Percentiles rank a stretch among this genome's conserved stretches.
phyloP scores from a whole-genome alignment of 768 basidiomycete genomes.

The Lactarius vividus region DNA sequence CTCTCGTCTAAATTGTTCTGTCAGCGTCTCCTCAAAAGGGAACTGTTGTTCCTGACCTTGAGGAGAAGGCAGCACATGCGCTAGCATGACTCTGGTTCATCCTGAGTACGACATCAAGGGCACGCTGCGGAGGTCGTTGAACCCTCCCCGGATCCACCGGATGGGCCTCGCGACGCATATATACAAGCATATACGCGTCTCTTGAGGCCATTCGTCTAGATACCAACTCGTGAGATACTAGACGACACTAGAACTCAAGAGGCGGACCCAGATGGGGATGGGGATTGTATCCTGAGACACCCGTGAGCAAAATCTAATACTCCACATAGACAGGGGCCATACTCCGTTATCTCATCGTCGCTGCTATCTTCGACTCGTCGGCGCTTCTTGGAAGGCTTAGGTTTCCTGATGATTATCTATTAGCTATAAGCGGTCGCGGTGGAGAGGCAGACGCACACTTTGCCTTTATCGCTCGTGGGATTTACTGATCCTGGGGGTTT shows the following conservation, averaged over 20 bases:
- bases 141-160: slow-evolving; percentile 15
- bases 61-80: slow-evolving; percentile 48
- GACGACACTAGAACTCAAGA: neutral
- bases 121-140: slow-evolving; percentile 53
- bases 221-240: neutral
- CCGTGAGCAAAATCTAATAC: slow-evolving; percentile 5
- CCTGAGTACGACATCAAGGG: slow-evolving; percentile 48
- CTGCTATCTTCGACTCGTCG: slow-evolving; percentile 53
- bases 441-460: slow-evolving; percentile 19
- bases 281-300: slow-evolving; percentile 18
- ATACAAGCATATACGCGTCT: slow-evolving; percentile 96
- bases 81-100: slow-evolving; percentile 57
- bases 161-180: slow-evolving; percentile 44
- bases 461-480: slow-evolving; percentile 33
- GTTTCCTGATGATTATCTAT: slow-evolving; percentile 16
- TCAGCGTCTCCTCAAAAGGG: slow-evolving; percentile 4
- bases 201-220: slow-evolving; percentile 56
- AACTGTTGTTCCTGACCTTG: slow-evolving; percentile 40
- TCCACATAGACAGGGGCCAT: slow-evolving; percentile 13
- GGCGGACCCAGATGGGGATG: slow-evolving; percentile 15
- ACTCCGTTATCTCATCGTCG: slow-evolving; percentile 41
- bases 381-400: slow-evolving; percentile 43
- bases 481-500: slow-evolving; percentile 47
- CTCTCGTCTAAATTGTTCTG: slow-evolving; percentile 40
- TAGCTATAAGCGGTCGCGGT: neutral